Conservation (phyloP, 108 stramenopile species). For the Conticribra weissflogii region DNA sequence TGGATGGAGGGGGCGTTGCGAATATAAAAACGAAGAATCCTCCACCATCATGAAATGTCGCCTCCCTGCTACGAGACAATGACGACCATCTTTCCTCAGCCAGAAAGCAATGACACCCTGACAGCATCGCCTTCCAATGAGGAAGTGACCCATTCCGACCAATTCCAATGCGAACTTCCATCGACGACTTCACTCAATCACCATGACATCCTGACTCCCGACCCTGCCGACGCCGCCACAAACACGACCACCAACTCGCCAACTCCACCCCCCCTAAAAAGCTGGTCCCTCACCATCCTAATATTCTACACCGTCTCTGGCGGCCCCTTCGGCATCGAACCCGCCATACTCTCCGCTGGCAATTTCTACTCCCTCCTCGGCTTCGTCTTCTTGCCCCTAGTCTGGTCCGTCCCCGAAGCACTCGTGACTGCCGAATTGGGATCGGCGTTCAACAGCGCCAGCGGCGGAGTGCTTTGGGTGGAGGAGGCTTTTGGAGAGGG, state of each 20-base stretch:
- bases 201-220: no score
- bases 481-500: conserved; percentile 73
- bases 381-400: conserved; percentile 60
- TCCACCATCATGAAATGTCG: no score
- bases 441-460: conserved; percentile 63
- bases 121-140: no score
- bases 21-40: no score
- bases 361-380: conserved; percentile 86
- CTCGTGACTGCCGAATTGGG: conserved; percentile 79
- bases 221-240: background rate
- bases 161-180: no score
- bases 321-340: conserved; percentile 94
- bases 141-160: no score
- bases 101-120: no score
- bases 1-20: no score
- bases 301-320: conserved; percentile 34
- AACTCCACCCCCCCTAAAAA: background rate
- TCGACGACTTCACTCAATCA: no score
- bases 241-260: background rate
- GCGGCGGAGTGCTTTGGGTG: conserved; percentile 79
- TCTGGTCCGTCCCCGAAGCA: conserved; percentile 80
- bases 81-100: no score
- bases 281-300: conserved; percentile 7
- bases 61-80: no score
- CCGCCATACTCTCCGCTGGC: conserved; percentile 84